Conservation (phyloP, 2,329 filamentous ascomycete species). For the Paraphoma chrysanthemicola region DNA sequence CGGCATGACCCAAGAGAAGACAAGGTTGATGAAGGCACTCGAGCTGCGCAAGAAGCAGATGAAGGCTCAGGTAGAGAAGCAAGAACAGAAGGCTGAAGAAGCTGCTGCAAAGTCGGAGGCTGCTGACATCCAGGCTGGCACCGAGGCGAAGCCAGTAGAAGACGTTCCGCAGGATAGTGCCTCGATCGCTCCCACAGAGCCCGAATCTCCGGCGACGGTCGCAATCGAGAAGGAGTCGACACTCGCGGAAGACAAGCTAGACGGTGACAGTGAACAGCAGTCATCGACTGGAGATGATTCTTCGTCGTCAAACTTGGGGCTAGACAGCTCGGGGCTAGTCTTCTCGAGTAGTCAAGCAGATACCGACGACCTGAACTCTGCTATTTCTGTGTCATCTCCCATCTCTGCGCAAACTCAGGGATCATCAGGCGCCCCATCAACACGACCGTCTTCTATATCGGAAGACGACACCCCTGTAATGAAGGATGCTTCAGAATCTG, state of each 20-base stretch:
- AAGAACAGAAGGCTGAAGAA: slow-evolving; percentile 26
- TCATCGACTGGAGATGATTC: slow-evolving; percentile 21
- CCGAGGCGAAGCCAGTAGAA: slow-evolving; percentile 6
- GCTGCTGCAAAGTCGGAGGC: slow-evolving; percentile 16
- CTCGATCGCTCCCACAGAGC: not conserved
- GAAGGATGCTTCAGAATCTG: slow-evolving; percentile 25
- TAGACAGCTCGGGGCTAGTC: slow-evolving; percentile 61
- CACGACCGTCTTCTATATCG: slow-evolving; percentile 48
- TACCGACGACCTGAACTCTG: slow-evolving; percentile 43
- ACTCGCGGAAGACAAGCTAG: slow-evolving; percentile 9
- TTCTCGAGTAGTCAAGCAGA: slow-evolving; percentile 52
- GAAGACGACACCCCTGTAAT: slow-evolving; percentile 40
- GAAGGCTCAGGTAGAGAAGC: slow-evolving; percentile 44
- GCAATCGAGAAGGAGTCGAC: not conserved
- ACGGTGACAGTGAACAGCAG: slow-evolving; percentile 17
- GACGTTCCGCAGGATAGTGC: not conserved
- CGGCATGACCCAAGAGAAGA: slow-evolving; percentile 85
- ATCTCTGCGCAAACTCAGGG: slow-evolving; percentile 48
- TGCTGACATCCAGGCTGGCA: not conserved
- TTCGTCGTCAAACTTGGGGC: slow-evolving; percentile 12
- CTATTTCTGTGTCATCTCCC: slow-evolving; percentile 46
- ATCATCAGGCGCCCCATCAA: slow-evolving; percentile 46
- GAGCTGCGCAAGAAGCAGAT: slow-evolving; percentile 87
- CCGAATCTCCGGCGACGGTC: not conserved
- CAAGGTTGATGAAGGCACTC: slow-evolving; percentile 91